Evolutionary conservation across 305 asterid genomes (phyloP).

Genomic region (Solanum hybrid): DNA sequence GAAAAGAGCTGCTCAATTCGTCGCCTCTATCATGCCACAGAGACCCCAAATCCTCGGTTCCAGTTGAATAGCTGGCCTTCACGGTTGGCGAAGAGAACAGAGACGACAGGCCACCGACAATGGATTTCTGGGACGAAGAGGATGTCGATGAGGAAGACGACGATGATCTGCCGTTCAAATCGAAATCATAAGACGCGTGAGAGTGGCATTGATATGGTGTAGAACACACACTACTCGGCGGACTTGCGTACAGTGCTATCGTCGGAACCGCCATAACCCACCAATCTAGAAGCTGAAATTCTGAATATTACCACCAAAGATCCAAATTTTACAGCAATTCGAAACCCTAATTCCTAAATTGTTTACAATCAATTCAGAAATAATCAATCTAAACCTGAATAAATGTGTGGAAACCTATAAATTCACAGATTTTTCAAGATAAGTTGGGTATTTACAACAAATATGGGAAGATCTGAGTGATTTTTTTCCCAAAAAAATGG

Average conservation of each 20-base stretch:
- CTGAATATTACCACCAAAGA: neutral
- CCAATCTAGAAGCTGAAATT: neutral
- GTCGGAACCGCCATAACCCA: slow-evolving; percentile 39
- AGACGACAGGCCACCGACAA: slow-evolving; percentile 66
- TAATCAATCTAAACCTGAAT: neutral
- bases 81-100: slow-evolving; percentile 57
- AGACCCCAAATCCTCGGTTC: slow-evolving; percentile 59
- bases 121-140: slow-evolving; percentile 56
- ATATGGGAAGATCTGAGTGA: neutral
- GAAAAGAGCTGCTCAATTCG: slow-evolving; percentile 56
- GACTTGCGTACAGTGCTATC: slow-evolving; percentile 73
- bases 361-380: neutral
- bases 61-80: slow-evolving; percentile 42
- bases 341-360: slow-evolving; percentile 3
- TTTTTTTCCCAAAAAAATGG: neutral
- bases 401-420: neutral
- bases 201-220: slow-evolving; percentile 58
- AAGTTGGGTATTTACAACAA: neutral
- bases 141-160: slow-evolving; percentile 39
- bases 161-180: slow-evolving; percentile 49
- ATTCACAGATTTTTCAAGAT: neutral
- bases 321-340: neutral
- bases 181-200: slow-evolving; percentile 60
- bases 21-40: slow-evolving; percentile 73
- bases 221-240: slow-evolving; percentile 72